Evolutionary conservation across 78 protist species (phyloP), one percentile per base, ranked within the genome.

Genomic region (Dictyostelium capitatum): DNA sequence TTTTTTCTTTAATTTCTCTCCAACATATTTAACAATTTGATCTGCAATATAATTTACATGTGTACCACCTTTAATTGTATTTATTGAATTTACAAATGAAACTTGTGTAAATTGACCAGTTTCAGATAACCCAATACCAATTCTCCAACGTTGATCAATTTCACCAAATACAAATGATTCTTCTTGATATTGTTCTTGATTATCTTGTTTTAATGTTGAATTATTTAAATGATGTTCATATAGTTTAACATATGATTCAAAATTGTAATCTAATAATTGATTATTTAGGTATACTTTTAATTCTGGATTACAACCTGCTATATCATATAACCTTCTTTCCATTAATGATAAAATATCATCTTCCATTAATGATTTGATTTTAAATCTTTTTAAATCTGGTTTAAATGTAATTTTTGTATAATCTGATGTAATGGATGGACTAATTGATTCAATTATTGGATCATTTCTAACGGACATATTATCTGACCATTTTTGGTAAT

Each of bases 31-130:
- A 41, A 72, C 30, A 30, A 97, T 62, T 75, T 97, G 98, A 28
- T 90, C 97, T 1, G 95, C 79, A 1, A 98, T 91, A 79, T 93
- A 67, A 59, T 79, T 70, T 53, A 99, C 99, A 91, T 99, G 99
- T 23, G 90, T 80, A n/a, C 99, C 99, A 19, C 99, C 99, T 25
- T 95, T 93, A 2, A 85, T 54, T 12, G 99, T 99, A n/a, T 78
- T 64, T 74, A 99, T 99, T 65, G 96, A 28, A 82, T 99, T 99
- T 73, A 99, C 99, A 92, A 99, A 99, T 51, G 96, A 64, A n/a
- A 95, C 90, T 50, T 95, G 97, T 14, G 57, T 69, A 57, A 83
- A 82, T 23, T 46, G 74, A 19, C 94, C 91, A 20, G 72, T 81
- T 28, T 50, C 50, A 6, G 73, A 56, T 11, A 80, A 73, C 7